phyloP scores from a whole-genome alignment of 2,329 filamentous ascomycete species.

The Coccinonectria pachysandricola region DNA sequence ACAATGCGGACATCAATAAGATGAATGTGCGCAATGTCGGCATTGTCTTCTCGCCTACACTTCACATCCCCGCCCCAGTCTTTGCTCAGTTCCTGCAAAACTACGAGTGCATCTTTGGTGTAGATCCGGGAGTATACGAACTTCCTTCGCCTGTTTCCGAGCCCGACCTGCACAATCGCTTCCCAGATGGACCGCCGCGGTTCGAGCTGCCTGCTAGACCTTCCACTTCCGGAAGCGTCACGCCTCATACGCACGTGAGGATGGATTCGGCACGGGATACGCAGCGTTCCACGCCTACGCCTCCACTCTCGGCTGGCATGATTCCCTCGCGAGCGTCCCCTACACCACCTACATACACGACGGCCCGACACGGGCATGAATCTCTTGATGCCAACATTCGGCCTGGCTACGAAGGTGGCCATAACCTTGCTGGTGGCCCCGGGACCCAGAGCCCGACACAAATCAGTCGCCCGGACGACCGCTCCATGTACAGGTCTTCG shows the following conservation, averaged over 20 bases:
- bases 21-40: slow-evolving; percentile 98
- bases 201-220: slow-evolving; percentile 33
- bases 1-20: slow-evolving; percentile 84
- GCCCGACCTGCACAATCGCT: slow-evolving; percentile 22
- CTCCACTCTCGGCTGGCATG: slow-evolving; percentile 31
- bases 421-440: slow-evolving; percentile 19
- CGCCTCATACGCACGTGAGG: slow-evolving; percentile 40
- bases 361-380: slow-evolving; percentile 30
- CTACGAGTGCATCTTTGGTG: slow-evolving; percentile 74
- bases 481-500: slow-evolving; percentile 23
- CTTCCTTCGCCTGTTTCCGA: slow-evolving; percentile 36
- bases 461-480: slow-evolving; percentile 26
- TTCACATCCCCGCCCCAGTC: slow-evolving; percentile 91
- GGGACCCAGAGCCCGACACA: slow-evolving; percentile 15
- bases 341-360: no score
- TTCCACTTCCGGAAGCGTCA: slow-evolving; percentile 39
- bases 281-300: slow-evolving; percentile 36
- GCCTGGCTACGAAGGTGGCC: slow-evolving; percentile 36
- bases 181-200: slow-evolving; percentile 19
- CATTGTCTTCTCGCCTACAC: slow-evolving; percentile 93
- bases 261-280: slow-evolving; percentile 20
- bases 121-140: slow-evolving; percentile 54
- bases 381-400: slow-evolving; percentile 29
- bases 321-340: slow-evolving; percentile 28
- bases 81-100: slow-evolving; percentile 92